Evolutionary conservation across 2,329 filamentous ascomycete genomes (phyloP).

Genomic region (Rhynchosporium secalis): DNA sequence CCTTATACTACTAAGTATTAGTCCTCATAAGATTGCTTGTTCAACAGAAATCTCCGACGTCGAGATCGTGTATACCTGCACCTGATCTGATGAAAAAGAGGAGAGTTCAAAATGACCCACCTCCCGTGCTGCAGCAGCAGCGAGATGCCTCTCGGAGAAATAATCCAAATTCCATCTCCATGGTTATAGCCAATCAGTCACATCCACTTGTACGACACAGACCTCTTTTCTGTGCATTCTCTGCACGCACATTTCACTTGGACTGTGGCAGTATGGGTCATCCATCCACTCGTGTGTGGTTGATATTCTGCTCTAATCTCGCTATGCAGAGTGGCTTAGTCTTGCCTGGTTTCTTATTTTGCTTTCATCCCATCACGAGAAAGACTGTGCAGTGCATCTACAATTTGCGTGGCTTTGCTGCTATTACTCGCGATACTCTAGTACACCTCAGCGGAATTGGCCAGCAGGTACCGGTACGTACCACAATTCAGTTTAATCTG

Average conservation of each 20-base stretch:
- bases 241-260: background rate
- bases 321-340: background rate
- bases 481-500: background rate
- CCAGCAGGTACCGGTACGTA: background rate
- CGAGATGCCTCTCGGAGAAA: conserved; percentile 1
- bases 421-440: background rate
- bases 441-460: background rate
- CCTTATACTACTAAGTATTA: background rate
- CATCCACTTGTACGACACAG: conserved; percentile 14
- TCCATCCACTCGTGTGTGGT: too few species aligned
- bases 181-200: background rate
- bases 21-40: background rate
- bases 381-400: background rate
- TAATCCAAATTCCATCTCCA: background rate
- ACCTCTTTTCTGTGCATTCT: conserved; percentile 9
- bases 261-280: too few species aligned
- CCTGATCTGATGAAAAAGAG: background rate
- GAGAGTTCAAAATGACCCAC: background rate
- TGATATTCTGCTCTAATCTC: background rate
- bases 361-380: background rate
- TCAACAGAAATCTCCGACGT: background rate
- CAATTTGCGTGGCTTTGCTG: background rate
- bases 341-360: background rate
- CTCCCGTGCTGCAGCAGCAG: background rate
- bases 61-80: background rate